A percentile compares a stretch with the other conserved stretches of the same genome.
Conservation (phyloP, 345 rosid genomes). For the Eucalyptus melliodora region DNA sequence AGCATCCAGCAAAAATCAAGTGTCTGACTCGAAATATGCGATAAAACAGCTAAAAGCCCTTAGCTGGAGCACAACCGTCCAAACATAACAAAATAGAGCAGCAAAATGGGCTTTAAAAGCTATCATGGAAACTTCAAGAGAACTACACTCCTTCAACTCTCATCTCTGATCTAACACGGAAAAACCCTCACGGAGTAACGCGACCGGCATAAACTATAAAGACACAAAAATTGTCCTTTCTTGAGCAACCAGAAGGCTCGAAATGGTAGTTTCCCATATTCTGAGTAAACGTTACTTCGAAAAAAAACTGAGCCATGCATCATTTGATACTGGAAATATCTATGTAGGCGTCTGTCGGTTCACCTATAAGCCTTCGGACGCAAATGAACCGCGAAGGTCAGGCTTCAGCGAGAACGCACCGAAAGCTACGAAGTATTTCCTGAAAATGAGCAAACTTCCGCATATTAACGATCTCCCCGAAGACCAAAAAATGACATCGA, state of each 20-base stretch:
- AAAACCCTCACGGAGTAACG: background rate
- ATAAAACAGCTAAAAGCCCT: background rate
- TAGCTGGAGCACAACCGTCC: background rate
- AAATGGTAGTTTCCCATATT: background rate
- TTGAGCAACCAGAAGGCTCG: background rate
- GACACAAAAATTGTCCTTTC: background rate
- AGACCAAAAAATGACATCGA: background rate
- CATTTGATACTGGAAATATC: background rate
- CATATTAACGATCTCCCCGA: background rate
- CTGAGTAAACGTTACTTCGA: background rate
- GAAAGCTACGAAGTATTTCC: background rate
- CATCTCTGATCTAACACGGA: background rate
- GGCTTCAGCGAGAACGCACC: background rate
- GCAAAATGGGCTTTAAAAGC: background rate
- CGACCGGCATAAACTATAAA: background rate
- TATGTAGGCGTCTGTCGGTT: background rate
- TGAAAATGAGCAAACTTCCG: background rate
- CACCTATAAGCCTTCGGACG: background rate
- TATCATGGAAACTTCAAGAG: background rate
- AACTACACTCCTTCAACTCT: background rate
- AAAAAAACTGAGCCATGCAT: background rate
- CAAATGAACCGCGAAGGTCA: background rate
- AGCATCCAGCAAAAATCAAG: background rate
- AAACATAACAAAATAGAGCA: background rate
- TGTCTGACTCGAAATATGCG: background rate